Conservation (phyloP, 768 basidiomycete species). For the Hypholoma sublateritium region DNA sequence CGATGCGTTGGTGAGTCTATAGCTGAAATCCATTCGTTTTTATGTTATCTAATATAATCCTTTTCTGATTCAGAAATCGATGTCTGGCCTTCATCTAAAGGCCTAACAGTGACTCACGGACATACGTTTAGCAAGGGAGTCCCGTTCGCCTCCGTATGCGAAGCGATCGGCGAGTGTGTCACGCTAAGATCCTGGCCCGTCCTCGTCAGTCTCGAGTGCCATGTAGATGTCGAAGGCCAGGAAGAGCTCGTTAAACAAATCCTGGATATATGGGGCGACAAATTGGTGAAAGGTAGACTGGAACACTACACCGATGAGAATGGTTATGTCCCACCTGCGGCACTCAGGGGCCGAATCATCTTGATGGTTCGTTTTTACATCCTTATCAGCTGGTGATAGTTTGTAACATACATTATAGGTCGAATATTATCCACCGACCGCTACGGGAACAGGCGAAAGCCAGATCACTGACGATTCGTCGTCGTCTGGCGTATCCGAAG, state of each 20-base stretch:
- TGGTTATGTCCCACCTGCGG: slow-evolving; percentile 39
- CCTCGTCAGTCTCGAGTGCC: slow-evolving; percentile 62
- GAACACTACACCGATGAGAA: slow-evolving; percentile 32
- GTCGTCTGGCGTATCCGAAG: slow-evolving; percentile 25
- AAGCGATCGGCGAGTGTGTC: slow-evolving; percentile 47
- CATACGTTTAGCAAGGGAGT: slow-evolving; percentile 56
- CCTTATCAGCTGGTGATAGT: neutral
- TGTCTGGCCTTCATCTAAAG: slow-evolving; percentile 58
- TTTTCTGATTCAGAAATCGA: slow-evolving; percentile 47
- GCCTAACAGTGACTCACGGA: slow-evolving; percentile 61
- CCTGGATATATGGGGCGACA: slow-evolving; percentile 50
- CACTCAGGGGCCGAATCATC: slow-evolving; percentile 53
- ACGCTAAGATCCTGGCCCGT: slow-evolving; percentile 51
- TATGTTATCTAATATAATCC: neutral
- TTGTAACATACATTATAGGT: slow-evolving; percentile 34
- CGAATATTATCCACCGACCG: slow-evolving; percentile 48
- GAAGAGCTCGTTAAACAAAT: slow-evolving; percentile 53
- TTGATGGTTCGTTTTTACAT: slow-evolving; percentile 46
- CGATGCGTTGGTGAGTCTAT: slow-evolving; percentile 45
- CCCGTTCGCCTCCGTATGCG: slow-evolving; percentile 50
- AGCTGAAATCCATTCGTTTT: slow-evolving; percentile 4
- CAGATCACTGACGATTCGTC: slow-evolving; percentile 18
- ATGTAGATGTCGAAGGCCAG: slow-evolving; percentile 52
- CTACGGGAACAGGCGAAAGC: slow-evolving; percentile 20
- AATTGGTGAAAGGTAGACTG: slow-evolving; percentile 42